phyloP scores from a whole-genome alignment of 176 grass and related monocot genomes.

The Oryza brachyantha region DNA sequence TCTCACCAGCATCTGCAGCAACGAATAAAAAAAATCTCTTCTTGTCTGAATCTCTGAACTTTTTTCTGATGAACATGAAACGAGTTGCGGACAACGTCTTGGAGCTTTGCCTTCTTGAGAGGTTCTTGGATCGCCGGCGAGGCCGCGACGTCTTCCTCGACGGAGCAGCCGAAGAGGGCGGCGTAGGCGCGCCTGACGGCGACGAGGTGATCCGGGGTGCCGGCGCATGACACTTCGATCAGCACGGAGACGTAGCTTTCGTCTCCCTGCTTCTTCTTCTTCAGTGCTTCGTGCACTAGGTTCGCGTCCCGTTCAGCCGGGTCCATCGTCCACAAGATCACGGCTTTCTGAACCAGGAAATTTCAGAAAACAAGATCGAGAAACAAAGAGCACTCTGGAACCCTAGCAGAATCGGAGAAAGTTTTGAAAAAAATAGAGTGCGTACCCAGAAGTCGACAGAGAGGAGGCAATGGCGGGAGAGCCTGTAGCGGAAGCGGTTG shows the following conservation, averaged over 20 bases:
- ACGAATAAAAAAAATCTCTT: background rate
- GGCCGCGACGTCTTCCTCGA: slow-evolving; percentile 68
- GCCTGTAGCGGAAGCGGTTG: slow-evolving; percentile 55
- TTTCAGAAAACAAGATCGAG: background rate
- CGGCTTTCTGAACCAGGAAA: slow-evolving; percentile 40
- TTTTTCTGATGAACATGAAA: background rate
- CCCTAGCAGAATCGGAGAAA: background rate
- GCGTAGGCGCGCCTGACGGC: slow-evolving; percentile 54
- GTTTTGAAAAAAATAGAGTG: background rate
- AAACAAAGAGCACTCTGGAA: background rate
- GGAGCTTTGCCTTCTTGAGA: slow-evolving; percentile 35
- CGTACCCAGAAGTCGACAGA: slow-evolving; percentile 73
- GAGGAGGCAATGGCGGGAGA: slow-evolving; percentile 33
- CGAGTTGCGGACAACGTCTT: too few relatives aligned
- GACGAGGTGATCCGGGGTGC: slow-evolving; percentile 65
- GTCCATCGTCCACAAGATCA: slow-evolving; percentile 74
- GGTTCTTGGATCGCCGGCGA: slow-evolving; percentile 37
- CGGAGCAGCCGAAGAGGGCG: slow-evolving; percentile 57
- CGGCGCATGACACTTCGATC: slow-evolving; percentile 70
- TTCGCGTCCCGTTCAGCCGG: slow-evolving; percentile 82
- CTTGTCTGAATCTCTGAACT: background rate
- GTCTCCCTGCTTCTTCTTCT: slow-evolving; percentile 22
- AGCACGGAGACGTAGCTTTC: slow-evolving; percentile 35
- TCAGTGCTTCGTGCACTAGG: slow-evolving; percentile 58
- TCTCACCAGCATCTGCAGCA: slow-evolving; percentile 33